Percentiles rank a stretch among this genome's conserved stretches.
Evolutionary conservation across 106 monocot species (phyloP).

Genomic region (Dendrobium officinale): DNA sequence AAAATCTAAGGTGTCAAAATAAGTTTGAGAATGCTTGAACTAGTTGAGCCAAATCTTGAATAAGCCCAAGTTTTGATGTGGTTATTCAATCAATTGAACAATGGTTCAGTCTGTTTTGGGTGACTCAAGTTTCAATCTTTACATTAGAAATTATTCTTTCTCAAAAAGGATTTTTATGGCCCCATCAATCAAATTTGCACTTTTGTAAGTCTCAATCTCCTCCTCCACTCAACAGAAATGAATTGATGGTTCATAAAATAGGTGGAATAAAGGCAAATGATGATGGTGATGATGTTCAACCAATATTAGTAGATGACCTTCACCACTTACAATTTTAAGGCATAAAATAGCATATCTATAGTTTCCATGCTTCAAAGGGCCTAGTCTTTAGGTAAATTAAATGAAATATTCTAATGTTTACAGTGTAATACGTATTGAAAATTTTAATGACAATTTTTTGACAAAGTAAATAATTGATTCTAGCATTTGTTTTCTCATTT

Average conservation of each 20-base stretch:
- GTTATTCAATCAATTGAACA: too few relatives aligned
- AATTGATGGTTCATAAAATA: not conserved
- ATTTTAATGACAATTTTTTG: not conserved
- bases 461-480: not conserved
- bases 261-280: not conserved
- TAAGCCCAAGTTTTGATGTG: too few relatives aligned
- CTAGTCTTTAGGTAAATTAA: too few relatives aligned
- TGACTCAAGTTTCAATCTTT: too few relatives aligned
- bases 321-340: not conserved
- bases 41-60: too few relatives aligned
- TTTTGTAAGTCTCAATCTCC: not conserved
- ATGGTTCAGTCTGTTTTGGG: too few relatives aligned
- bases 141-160: too few relatives aligned
- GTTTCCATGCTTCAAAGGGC: not conserved
- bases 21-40: too few relatives aligned
- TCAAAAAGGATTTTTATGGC: too few relatives aligned
- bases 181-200: too few relatives aligned
- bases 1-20: too few relatives aligned
- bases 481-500: not conserved
- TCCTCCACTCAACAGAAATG: not conserved
- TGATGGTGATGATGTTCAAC: not conserved
- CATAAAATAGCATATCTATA: not conserved
- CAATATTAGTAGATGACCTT: not conserved
- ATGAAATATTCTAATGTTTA: not conserved
- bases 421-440: not conserved